These are phyloP conservation scores for Akanthomyces lecanii DNA, from an alignment of 2,329 filamentous ascomycete genomes.

Conservation along the genomic window DNA sequence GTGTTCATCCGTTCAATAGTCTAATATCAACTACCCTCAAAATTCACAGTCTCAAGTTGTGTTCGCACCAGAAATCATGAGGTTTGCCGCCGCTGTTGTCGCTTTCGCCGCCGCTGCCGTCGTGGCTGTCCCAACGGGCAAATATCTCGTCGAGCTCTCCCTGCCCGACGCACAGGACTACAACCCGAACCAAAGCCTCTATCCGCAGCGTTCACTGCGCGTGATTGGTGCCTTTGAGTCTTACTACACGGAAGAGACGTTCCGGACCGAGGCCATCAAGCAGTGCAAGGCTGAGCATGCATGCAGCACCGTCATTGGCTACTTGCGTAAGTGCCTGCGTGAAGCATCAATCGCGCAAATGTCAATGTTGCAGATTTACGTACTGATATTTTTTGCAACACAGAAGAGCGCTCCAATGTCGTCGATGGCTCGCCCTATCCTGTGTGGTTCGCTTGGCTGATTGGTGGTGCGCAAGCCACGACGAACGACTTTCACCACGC, in stretches of 20 bases:
- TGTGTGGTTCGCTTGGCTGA: slow-evolving; percentile 9
- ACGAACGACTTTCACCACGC: slow-evolving; percentile 7
- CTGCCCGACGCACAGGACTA: slow-evolving; percentile 11
- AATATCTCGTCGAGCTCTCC: slow-evolving; percentile 7
- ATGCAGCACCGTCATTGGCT: slow-evolving; percentile 13
- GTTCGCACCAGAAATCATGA: neutral
- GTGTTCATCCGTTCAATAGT: neutral
- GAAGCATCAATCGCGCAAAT: neutral
- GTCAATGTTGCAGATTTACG: too few relatives aligned
- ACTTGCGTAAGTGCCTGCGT: slow-evolving; percentile 5
- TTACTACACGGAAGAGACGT: neutral
- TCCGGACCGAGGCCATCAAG: slow-evolving; percentile 6
- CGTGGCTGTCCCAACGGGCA: neutral
- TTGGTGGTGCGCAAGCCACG: neutral
- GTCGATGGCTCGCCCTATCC: neutral
- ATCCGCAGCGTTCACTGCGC: slow-evolving; percentile 6
- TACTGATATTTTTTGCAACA: too few relatives aligned
- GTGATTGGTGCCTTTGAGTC: neutral
- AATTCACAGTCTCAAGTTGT: neutral
- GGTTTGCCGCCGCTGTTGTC: neutral
- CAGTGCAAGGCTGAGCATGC: slow-evolving; percentile 11
- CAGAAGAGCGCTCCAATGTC: slow-evolving; percentile 5
- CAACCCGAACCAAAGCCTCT: slow-evolving; percentile 5
- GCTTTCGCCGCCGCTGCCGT: neutral
- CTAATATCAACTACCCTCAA: neutral